Percentiles rank a stretch among this genome's conserved stretches.
phyloP scores from a whole-genome alignment of 1,284 basidiomycete genomes.

The Laetiporus sulphureus region DNA sequence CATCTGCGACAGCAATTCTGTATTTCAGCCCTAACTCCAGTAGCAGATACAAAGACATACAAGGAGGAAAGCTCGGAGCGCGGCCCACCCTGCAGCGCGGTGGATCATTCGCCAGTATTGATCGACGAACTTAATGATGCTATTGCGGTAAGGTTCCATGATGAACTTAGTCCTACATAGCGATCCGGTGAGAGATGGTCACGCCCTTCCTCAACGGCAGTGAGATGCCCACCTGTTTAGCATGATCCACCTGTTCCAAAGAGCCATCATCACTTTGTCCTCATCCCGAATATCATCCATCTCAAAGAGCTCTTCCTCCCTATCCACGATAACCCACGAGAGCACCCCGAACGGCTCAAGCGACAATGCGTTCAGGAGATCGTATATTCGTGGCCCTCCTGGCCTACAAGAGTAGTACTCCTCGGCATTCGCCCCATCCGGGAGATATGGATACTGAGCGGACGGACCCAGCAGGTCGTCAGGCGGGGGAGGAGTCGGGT shows the following conservation, averaged over 20 bases:
- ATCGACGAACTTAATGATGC: slow-evolving; percentile 46
- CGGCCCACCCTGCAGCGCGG: slow-evolving; percentile 58
- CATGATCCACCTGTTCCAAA: slow-evolving; percentile 71
- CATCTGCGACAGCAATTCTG: slow-evolving; percentile 12
- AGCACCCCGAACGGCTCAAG: slow-evolving; percentile 56
- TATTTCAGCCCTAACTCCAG: neutral
- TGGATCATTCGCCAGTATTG: slow-evolving; percentile 60
- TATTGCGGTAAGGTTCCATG: slow-evolving; percentile 41
- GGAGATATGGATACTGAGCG: slow-evolving; percentile 32
- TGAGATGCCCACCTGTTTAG: slow-evolving; percentile 44
- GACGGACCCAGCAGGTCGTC: slow-evolving; percentile 44
- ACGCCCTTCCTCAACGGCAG: neutral
- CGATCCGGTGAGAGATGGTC: slow-evolving; percentile 3
- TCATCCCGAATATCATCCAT: slow-evolving; percentile 61
- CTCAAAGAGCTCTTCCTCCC: slow-evolving; percentile 69
- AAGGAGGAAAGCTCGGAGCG: slow-evolving; percentile 53
- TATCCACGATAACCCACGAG: slow-evolving; percentile 57
- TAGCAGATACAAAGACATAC: slow-evolving; percentile 28
- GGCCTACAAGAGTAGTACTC: slow-evolving; percentile 52
- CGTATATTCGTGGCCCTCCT: slow-evolving; percentile 55
- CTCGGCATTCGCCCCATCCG: neutral
- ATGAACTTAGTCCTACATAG: slow-evolving; percentile 42
- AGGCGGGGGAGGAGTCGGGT: slow-evolving; percentile 36
- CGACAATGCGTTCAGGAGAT: slow-evolving; percentile 52
- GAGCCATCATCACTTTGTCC: slow-evolving; percentile 66